phyloP scores from a whole-genome alignment of 805 yeast species.

The Metschnikowia noctiluminum region DNA sequence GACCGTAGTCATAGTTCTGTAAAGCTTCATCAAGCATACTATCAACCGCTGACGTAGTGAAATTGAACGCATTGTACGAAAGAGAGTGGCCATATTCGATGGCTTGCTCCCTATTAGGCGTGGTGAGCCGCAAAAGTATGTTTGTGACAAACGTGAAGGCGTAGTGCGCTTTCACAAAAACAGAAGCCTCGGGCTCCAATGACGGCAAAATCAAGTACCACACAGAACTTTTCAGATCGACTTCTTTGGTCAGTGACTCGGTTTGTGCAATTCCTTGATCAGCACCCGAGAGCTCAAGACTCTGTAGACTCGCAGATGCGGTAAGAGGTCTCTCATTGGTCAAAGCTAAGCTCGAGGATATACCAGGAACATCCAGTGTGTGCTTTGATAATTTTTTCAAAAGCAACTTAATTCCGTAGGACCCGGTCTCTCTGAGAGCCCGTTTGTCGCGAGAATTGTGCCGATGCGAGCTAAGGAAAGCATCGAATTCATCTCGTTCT shows the following conservation, averaged over 20 bases:
- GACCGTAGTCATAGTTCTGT: conserved; percentile 6
- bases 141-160: conserved; percentile 12
- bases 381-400: conserved; percentile 31
- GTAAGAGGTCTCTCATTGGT: conserved; percentile 11
- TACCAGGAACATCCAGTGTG: conserved; percentile 12
- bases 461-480: conserved; percentile 11
- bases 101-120: conserved; percentile 18
- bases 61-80: conserved; percentile 14
- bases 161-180: conserved; percentile 1
- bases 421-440: conserved; percentile 21
- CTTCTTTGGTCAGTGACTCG: not conserved
- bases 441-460: conserved; percentile 10
- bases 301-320: not conserved
- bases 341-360: not conserved
- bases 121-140: conserved; percentile 13
- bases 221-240: not conserved
- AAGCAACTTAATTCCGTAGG: conserved; percentile 32
- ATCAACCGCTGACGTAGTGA: conserved; percentile 3
- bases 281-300: not conserved
- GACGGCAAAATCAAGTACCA: conserved; percentile 10
- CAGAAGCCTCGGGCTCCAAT: conserved; percentile 3
- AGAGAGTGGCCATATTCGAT: conserved; percentile 9
- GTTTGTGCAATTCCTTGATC: not conserved
- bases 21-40: not conserved
- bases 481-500: conserved; percentile 15